These are phyloP conservation scores for Mortierella sp. DNA, from an alignment of 371 early-diverging fungal species.

Conservation along the genomic window DNA sequence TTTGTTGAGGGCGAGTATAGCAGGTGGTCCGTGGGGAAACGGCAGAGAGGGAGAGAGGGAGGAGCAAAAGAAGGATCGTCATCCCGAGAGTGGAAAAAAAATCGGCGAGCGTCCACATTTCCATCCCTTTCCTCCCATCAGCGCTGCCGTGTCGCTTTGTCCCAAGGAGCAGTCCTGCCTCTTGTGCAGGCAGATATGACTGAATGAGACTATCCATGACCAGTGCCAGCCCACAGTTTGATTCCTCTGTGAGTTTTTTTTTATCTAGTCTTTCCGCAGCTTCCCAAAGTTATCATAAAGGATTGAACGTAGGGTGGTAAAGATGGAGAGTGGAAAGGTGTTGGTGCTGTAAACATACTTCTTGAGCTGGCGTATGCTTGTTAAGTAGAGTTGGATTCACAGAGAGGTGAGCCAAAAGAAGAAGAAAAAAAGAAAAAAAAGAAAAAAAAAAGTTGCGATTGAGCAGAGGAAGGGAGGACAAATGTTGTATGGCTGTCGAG, in stretches of 20 bases:
- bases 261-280: not conserved
- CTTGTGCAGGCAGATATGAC: not conserved
- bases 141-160: not conserved
- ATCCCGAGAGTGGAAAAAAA: not conserved
- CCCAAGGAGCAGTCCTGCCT: conserved; percentile 2
- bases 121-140: not conserved
- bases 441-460: conserved; percentile 1
- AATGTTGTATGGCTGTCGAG: not conserved
- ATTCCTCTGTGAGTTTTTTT: not conserved
- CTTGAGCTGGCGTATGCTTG: not conserved
- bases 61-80: not conserved
- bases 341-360: not conserved
- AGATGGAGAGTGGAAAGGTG: not conserved
- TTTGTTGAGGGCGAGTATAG: not conserved
- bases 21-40: conserved; percentile 21
- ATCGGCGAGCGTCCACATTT: not conserved
- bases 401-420: not conserved
- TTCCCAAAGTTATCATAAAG: no score
- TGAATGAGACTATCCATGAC: not conserved
- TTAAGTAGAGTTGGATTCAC: not conserved
- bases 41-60: not conserved
- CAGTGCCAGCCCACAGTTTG: not conserved
- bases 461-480: not conserved
- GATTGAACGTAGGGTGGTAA: not conserved
- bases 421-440: conserved; percentile 1